phyloP scores from a whole-genome alignment of 23 red algal species.

The Gracilaria domingensis region DNA sequence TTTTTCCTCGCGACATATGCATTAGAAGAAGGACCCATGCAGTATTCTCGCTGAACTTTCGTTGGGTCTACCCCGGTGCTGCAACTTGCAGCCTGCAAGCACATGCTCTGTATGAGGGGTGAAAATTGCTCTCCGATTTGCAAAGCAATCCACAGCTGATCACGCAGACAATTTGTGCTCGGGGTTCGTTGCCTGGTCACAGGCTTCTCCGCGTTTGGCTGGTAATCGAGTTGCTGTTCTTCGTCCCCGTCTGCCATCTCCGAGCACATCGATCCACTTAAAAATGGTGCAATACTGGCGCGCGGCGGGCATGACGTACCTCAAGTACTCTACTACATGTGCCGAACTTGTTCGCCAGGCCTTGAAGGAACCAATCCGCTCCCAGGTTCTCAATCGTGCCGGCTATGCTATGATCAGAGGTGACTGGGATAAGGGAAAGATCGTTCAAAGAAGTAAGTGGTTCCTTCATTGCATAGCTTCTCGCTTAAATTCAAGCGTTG shows the following conservation, averaged over 20 bases:
- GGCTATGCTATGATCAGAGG: constrained; percentile 82
- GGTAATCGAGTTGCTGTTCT: too few relatives aligned
- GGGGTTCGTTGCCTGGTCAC: too few relatives aligned
- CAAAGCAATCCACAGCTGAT: not conserved
- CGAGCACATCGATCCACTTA: not conserved
- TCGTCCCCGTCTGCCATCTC: too few relatives aligned
- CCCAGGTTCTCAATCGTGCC: constrained; percentile 71
- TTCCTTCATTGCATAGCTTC: not conserved
- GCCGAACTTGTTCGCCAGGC: constrained; percentile 91
- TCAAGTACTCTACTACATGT: constrained; percentile 92
- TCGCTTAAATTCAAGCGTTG: not conserved
- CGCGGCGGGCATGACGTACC: constrained; percentile 87
- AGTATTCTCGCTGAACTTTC: too few relatives aligned
- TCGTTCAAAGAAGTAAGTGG: constrained; percentile 24
- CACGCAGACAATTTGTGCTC: not conserved
- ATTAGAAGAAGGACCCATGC: too few relatives aligned
- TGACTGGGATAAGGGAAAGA: constrained; percentile 69
- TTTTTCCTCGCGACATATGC: too few relatives aligned
- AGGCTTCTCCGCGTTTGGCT: too few relatives aligned
- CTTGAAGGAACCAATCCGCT: constrained; percentile 74
- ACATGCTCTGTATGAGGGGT: too few relatives aligned
- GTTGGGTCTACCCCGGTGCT: too few relatives aligned
- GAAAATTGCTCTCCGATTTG: not conserved
- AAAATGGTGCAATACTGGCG: constrained; percentile 96
- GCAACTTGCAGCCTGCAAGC: too few relatives aligned